phyloP scores from a whole-genome alignment of 495 filamentous ascomycete species.

The Mytilinidion resinicola region DNA sequence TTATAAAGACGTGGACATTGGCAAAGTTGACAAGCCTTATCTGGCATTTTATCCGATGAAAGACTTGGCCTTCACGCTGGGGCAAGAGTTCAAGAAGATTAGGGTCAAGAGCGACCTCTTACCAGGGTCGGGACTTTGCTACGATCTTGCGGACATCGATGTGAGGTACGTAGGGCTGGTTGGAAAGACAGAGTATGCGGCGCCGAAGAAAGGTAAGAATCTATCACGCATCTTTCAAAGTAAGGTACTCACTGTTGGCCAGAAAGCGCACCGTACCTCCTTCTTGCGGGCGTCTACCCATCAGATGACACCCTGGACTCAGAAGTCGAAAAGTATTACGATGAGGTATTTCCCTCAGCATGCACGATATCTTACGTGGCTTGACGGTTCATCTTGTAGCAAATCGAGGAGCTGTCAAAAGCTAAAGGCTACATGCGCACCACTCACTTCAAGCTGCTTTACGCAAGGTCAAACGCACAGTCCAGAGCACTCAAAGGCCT shows the following conservation, averaged over 20 bases:
- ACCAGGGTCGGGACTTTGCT: conserved; percentile 18
- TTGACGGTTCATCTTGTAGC: neutral
- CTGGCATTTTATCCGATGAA: conserved; percentile 31
- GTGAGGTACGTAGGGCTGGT: conserved; percentile 21
- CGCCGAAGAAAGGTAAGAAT: conserved; percentile 14
- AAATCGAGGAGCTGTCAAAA: conserved; percentile 14
- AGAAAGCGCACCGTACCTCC: conserved; percentile 15
- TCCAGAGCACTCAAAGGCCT: conserved; percentile 22
- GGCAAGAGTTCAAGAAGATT: conserved; percentile 30
- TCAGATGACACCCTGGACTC: conserved; percentile 11
- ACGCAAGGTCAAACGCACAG: conserved; percentile 20
- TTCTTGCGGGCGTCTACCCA: conserved; percentile 22
- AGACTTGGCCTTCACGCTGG: conserved; percentile 28
- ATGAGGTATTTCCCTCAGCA: conserved; percentile 1
- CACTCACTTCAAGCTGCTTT: conserved; percentile 19
- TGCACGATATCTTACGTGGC: neutral
- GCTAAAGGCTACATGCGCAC: conserved; percentile 23
- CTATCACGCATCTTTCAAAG: neutral
- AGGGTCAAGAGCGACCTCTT: conserved; percentile 28
- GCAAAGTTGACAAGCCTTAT: conserved; percentile 17
- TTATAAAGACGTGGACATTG: conserved; percentile 22
- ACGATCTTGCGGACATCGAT: conserved; percentile 29
- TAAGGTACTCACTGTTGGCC: neutral
- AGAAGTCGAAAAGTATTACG: conserved; percentile 26
- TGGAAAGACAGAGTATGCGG: conserved; percentile 17